phyloP scores from a whole-genome alignment of 805 yeast genomes.

The Kockiozyma suomiensis region DNA sequence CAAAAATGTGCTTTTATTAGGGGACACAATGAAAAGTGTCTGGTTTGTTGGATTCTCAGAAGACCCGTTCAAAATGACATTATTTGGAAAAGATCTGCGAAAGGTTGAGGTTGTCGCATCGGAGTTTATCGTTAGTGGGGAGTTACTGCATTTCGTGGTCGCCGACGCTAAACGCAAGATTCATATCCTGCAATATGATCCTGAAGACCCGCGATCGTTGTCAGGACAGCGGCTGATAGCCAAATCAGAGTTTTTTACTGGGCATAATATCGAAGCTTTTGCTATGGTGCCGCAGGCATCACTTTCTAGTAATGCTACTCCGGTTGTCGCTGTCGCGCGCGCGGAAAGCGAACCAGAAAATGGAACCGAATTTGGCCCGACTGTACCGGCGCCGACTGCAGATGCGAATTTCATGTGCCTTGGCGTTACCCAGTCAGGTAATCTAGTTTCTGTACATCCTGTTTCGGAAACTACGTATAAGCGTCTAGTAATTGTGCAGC shows the following conservation, averaged over 20 bases:
- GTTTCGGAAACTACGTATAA: slow-evolving; percentile 74
- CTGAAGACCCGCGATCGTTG: slow-evolving; percentile 81
- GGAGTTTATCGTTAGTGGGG: slow-evolving; percentile 76
- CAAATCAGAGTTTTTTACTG: slow-evolving; percentile 69
- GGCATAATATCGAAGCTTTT: slow-evolving; percentile 48
- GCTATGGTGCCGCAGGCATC: slow-evolving; percentile 38
- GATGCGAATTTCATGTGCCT: slow-evolving; percentile 50
- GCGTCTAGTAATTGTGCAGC: slow-evolving; percentile 80
- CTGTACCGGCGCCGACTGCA: neutral
- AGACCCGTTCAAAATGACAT: slow-evolving; percentile 86
- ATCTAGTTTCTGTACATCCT: slow-evolving; percentile 72
- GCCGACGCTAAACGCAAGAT: slow-evolving; percentile 70
- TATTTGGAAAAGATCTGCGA: slow-evolving; percentile 72
- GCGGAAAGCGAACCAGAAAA: slow-evolving; percentile 4
- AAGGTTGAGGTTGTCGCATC: slow-evolving; percentile 64
- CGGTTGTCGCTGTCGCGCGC: neutral
- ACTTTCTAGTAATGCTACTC: neutral
- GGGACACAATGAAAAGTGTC: slow-evolving; percentile 76
- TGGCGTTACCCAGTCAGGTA: slow-evolving; percentile 80
- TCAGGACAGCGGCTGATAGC: slow-evolving; percentile 77
- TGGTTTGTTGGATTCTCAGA: slow-evolving; percentile 90
- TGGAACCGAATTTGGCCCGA: no score
- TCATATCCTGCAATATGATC: slow-evolving; percentile 82
- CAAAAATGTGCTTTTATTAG: slow-evolving; percentile 77
- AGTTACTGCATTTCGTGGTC: slow-evolving; percentile 64